A percentile compares a stretch with the other conserved stretches of the same genome.
Conservation (phyloP, 2,329 filamentous ascomycete species). For the Fusarium solani-melongenae region DNA sequence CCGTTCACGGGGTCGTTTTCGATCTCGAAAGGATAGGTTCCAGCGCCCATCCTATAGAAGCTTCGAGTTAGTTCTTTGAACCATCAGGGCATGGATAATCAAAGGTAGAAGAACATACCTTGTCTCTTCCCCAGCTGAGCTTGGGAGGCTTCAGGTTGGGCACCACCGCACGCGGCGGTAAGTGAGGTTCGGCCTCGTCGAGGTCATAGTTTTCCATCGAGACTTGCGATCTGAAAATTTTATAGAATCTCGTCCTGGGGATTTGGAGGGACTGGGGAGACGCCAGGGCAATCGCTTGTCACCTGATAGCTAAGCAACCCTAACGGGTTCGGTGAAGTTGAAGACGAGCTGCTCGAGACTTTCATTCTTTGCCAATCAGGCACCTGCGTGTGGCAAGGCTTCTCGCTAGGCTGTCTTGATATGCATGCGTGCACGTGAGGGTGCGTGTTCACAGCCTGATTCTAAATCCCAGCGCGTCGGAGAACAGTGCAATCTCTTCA, state of each 20-base stretch:
- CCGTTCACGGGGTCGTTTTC: not conserved
- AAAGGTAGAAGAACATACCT: not conserved
- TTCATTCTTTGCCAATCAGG: not conserved
- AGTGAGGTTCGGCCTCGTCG: too few species aligned
- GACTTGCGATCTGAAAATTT: not conserved
- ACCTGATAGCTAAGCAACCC: not conserved
- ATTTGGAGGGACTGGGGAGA: not conserved
- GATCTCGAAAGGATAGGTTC: not conserved
- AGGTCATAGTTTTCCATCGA: not conserved
- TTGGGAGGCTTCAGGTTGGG: too few species aligned
- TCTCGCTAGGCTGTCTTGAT: not conserved
- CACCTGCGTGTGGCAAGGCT: not conserved
- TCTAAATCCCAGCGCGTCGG: too few species aligned
- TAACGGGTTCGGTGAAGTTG: not conserved
- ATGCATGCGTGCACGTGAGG: not conserved
- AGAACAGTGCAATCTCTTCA: not conserved
- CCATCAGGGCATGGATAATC: not conserved
- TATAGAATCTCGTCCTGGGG: not conserved
- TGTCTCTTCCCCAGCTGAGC: too few species aligned
- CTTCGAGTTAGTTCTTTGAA: not conserved
- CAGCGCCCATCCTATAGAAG: not conserved
- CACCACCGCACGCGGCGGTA: too few species aligned
- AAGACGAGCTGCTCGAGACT: not conserved
- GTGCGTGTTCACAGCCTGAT: not conserved
- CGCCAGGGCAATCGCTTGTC: fast-evolving